Evolutionary conservation across 306 rosid genomes (phyloP).

Genomic region (Citrullus amarus): DNA sequence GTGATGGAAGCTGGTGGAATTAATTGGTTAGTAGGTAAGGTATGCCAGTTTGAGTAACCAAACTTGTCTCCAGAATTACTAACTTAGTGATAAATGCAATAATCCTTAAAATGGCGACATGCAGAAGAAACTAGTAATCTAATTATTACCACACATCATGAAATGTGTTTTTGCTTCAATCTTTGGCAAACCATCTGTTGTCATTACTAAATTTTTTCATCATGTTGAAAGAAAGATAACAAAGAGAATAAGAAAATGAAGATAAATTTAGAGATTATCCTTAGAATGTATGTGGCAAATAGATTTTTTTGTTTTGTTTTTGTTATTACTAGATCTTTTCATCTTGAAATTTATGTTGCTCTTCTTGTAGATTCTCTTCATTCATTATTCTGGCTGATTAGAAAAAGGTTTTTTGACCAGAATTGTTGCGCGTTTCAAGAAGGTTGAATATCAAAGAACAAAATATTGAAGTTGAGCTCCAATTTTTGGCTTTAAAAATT

Average conservation of each 20-base stretch:
- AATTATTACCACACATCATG: not conserved
- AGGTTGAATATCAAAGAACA: slow-evolving; percentile 84
- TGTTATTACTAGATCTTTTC: not conserved
- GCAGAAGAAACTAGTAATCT: not conserved
- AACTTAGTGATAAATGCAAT: not conserved
- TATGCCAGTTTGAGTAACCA: slow-evolving; percentile 40
- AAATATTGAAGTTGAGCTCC: slow-evolving; percentile 61
- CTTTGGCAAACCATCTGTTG: not conserved
- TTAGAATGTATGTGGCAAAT: no score
- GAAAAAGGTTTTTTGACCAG: slow-evolving; percentile 36
- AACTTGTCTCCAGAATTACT: not conserved
- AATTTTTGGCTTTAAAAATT: slow-evolving; percentile 62
- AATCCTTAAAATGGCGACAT: not conserved
- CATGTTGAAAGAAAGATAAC: no score
- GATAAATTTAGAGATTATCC: no score
- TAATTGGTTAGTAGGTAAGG: slow-evolving; percentile 99
- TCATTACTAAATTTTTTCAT: not conserved
- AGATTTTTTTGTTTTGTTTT: no score
- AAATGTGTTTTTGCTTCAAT: not conserved
- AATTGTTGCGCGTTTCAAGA: slow-evolving; percentile 71
- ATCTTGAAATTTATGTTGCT: not conserved
- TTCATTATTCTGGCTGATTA: not conserved
- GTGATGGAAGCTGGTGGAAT: slow-evolving; percentile 99
- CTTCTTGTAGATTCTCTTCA: not conserved
- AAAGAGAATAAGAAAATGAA: no score